Conservation (phyloP, 73 alveolate genomes). For the Paramecium caudatum region DNA sequence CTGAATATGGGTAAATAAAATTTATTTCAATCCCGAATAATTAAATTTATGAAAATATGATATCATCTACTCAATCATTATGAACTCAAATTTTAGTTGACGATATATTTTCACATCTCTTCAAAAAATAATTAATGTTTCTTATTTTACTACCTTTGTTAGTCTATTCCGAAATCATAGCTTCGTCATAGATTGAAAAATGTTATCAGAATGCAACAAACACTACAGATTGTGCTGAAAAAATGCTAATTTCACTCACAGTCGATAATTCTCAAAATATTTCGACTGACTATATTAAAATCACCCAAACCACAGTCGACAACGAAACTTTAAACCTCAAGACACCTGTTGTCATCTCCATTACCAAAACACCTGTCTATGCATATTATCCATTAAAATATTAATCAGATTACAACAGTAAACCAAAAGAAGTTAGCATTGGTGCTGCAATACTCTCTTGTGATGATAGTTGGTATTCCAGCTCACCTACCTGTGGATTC, state of each 20-base stretch:
- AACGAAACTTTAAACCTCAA: not conserved
- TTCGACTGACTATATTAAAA: slow-evolving; percentile 50
- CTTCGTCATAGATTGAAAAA: slow-evolving; percentile 7
- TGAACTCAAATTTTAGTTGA: too few relatives aligned
- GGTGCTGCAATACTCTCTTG: slow-evolving; percentile 20
- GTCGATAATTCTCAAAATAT: slow-evolving; percentile 27
- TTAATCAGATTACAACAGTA: not conserved
- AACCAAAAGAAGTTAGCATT: slow-evolving; percentile 35
- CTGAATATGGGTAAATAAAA: slow-evolving; percentile 8
- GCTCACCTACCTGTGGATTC: slow-evolving; percentile 61
- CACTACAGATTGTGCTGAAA: slow-evolving; percentile 16
- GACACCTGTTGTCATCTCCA: slow-evolving; percentile 30
- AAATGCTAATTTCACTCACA: slow-evolving; percentile 24
- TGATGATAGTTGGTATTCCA: slow-evolving; percentile 50
- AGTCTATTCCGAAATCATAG: slow-evolving; percentile 34
- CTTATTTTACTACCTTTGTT: too few relatives aligned
- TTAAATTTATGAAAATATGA: too few relatives aligned
- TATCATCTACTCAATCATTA: too few relatives aligned
- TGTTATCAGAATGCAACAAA: slow-evolving; percentile 58
- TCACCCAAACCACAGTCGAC: not conserved
- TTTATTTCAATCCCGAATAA: too few relatives aligned
- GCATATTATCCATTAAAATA: slow-evolving; percentile 56
- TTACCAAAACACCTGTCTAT: slow-evolving; percentile 63
- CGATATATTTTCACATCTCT: too few relatives aligned
- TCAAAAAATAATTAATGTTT: too few relatives aligned